A percentile compares a stretch with the other conserved stretches of the same genome.
Evolutionary conservation across 805 yeast species (phyloP).

Genomic region (Yamadazyma phyllophila): DNA sequence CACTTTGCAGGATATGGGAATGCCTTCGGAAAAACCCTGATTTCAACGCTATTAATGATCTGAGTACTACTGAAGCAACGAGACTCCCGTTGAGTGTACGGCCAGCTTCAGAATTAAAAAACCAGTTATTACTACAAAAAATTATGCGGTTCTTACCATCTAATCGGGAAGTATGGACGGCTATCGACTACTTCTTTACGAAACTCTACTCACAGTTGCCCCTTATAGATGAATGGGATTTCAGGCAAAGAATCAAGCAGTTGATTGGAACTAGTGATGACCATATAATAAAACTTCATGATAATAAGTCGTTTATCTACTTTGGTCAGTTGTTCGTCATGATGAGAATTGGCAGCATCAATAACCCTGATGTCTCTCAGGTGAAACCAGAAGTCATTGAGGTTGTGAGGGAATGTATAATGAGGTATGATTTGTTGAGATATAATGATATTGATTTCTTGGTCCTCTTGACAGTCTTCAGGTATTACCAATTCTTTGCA

Average conservation of each 20-base stretch:
- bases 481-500: slow-evolving; percentile 45
- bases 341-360: slow-evolving; percentile 20
- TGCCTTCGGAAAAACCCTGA: background rate
- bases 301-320: slow-evolving; percentile 27
- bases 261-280: slow-evolving; percentile 41
- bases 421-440: slow-evolving; percentile 27
- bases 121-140: slow-evolving; percentile 1
- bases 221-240: slow-evolving; percentile 55
- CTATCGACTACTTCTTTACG: slow-evolving; percentile 57
- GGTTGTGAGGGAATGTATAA: slow-evolving; percentile 33
- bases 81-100: background rate
- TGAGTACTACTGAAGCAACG: background rate
- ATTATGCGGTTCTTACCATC: slow-evolving; percentile 8
- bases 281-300: slow-evolving; percentile 21
- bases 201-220: slow-evolving; percentile 62
- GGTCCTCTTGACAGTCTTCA: slow-evolving; percentile 51
- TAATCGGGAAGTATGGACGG: slow-evolving; percentile 38
- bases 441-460: slow-evolving; percentile 48
- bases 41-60: background rate
- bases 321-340: slow-evolving; percentile 32
- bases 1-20: background rate
- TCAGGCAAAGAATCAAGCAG: slow-evolving; percentile 38
- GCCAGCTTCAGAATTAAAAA: background rate
- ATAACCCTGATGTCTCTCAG: background rate
- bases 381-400: slow-evolving; percentile 22